Evolutionary conservation across 192 early-diverging fungal genomes (phyloP).

Genomic region (Backusella luteola): DNA sequence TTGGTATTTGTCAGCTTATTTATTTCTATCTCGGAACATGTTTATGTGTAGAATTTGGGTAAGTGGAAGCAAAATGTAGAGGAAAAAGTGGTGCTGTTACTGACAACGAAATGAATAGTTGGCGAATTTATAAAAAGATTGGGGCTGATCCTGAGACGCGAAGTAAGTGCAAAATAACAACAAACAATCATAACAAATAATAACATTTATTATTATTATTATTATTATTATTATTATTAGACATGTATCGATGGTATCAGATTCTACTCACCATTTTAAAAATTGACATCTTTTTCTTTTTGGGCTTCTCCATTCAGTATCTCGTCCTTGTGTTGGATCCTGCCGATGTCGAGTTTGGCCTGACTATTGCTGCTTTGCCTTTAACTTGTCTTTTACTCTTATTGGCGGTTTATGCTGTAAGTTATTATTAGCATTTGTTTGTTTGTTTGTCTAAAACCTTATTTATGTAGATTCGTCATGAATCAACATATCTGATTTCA

Average conservation of each 20-base stretch:
- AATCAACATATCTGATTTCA: slow-evolving; percentile 60
- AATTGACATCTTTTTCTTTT: slow-evolving; percentile 81
- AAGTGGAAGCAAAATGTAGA: slow-evolving; percentile 17
- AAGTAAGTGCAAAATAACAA: slow-evolving; percentile 41
- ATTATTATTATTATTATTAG: slow-evolving; percentile 26
- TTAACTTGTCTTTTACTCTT: slow-evolving; percentile 58
- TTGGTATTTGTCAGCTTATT: slow-evolving; percentile 47
- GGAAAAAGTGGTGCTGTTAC: background rate
- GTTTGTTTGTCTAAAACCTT: background rate
- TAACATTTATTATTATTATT: background rate
- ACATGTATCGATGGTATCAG: slow-evolving; percentile 66
- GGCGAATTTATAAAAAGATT: slow-evolving; percentile 64
- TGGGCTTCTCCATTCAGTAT: slow-evolving; percentile 68
- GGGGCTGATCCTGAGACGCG: slow-evolving; percentile 59
- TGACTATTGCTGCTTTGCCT: slow-evolving; percentile 57
- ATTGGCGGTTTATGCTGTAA: slow-evolving; percentile 64
- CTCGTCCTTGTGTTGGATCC: slow-evolving; percentile 53
- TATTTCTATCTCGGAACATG: slow-evolving; percentile 49
- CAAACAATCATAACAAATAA: background rate
- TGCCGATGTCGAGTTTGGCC: slow-evolving; percentile 47
- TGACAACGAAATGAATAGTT: slow-evolving; percentile 31
- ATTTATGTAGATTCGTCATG: slow-evolving; percentile 51
- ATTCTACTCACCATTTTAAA: slow-evolving; percentile 80
- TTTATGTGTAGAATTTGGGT: slow-evolving; percentile 63
- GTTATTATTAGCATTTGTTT: background rate